These are phyloP conservation scores for Termitomyces titanicus DNA, from an alignment of 768 basidiomycete genomes.

Conservation along the genomic window DNA sequence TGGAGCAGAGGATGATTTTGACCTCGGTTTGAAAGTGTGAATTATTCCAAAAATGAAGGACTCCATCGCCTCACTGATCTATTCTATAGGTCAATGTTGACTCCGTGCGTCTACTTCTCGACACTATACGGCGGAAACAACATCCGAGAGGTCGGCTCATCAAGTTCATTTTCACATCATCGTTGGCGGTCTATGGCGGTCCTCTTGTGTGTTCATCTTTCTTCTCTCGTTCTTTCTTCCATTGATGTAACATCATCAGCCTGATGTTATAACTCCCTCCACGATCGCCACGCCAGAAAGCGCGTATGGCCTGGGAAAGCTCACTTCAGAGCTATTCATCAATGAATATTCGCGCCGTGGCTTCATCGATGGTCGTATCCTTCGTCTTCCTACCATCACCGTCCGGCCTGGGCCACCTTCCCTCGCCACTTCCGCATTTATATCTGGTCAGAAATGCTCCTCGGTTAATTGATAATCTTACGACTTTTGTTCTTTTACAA, in stretches of 20 bases:
- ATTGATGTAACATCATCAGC: conserved; percentile 20
- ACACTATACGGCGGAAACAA: conserved; percentile 28
- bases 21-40: conserved; percentile 45
- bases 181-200: conserved; percentile 58
- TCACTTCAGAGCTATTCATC: conserved; percentile 50
- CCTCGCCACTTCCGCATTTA: conserved; percentile 52
- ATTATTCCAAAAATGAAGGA: too few species aligned
- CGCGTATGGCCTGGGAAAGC: conserved; percentile 55
- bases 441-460: conserved; percentile 38
- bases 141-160: conserved; percentile 23
- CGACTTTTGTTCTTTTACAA: not conserved
- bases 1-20: conserved; percentile 57
- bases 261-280: conserved; percentile 39
- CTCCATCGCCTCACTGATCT: not conserved
- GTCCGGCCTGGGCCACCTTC: conserved; percentile 54
- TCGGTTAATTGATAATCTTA: not conserved
- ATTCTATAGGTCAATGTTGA: conserved; percentile 47
- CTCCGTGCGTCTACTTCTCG: conserved; percentile 44
- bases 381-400: conserved; percentile 58
- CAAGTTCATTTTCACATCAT: conserved; percentile 58
- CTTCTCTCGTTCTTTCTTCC: not conserved
- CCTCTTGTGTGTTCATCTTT: conserved; percentile 31
- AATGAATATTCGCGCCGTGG: conserved; percentile 60
- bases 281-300: conserved; percentile 54
- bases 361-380: conserved; percentile 54